Percentiles rank a stretch among this genome's conserved stretches.
Evolutionary conservation across 1,139 yeast species (phyloP).

Genomic region (Saccharomyces hybrid): DNA sequence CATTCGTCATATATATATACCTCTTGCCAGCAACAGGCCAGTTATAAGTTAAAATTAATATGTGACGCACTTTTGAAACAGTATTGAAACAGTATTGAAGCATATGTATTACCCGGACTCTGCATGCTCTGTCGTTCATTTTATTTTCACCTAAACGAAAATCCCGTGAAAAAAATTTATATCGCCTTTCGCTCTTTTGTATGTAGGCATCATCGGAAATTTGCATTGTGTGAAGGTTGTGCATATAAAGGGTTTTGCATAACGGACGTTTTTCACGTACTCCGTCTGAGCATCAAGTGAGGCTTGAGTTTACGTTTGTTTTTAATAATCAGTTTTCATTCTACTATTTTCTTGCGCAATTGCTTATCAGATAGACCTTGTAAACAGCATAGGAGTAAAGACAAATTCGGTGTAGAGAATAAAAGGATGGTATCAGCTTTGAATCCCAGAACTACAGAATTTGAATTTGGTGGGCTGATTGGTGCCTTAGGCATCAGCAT

Average conservation of each 20-base stretch:
- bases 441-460: slow-evolving; percentile 64
- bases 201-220: background rate
- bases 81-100: background rate
- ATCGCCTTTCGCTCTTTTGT: background rate
- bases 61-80: background rate
- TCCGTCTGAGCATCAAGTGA: background rate
- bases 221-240: background rate
- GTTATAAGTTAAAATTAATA: background rate
- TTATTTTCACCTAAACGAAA: background rate
- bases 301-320: background rate
- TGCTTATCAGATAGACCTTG: background rate
- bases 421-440: slow-evolving; percentile 24
- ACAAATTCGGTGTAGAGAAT: background rate
- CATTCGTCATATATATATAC: background rate
- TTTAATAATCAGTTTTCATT: background rate
- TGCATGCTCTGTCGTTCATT: background rate
- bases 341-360: background rate
- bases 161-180: background rate
- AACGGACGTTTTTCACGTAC: background rate
- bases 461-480: slow-evolving; percentile 69
- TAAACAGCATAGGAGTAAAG: background rate
- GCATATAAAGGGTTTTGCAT: slow-evolving; percentile 1
- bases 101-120: background rate
- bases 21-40: background rate
- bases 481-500: slow-evolving; percentile 66